Base-by-base conservation (phyloP, 768 basidiomycete species). In the Lactarius hengduanensis region DNA sequence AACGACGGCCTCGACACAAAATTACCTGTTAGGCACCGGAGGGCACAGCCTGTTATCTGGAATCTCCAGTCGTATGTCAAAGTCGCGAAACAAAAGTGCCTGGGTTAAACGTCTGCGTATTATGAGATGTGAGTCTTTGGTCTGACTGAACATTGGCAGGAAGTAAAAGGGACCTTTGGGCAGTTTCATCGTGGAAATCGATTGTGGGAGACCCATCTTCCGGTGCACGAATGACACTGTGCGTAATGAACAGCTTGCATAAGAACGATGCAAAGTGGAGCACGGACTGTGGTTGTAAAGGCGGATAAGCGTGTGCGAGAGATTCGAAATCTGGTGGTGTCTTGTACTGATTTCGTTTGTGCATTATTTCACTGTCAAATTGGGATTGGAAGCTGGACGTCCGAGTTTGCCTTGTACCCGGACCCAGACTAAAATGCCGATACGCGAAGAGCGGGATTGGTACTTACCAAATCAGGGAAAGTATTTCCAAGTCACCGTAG, bases 1-100 rank as follows among this genome's bases (percentile, higher is more conserved):
- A n/a, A 18, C 4, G 20, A 22, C 7, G 32, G 6, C 32, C 18
- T 4, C 26, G 38, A 1, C 57, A 6, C 15, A 30, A 2, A 40
- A 32, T 4, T 34, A 67, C 66, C 66, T 59, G 16, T 67, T 67
- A 43, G 66, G 66, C 73, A 96, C 94, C 0, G 95, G 91, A 38
- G 96, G 96, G 76, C 95, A 96, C 7, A 97, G 77, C 62, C 95
- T 79, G 76, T 93, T 83, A 2, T 79, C 74, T 2, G 91, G 90
- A 15, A 97, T 76, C 3, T 77, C 70, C 0, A 96, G 71, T 38
- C 77, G 77, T 40, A 96, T 72, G 1, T 79, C 76, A 73, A 94
- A 96, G 76, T 96, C 92, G 34, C 86, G 81, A 68, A 81, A 78
- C 36, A 96, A 80, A 28, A 98, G 80, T 0, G 91, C 91, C 71